phyloP scores from a whole-genome alignment of 2,329 filamentous ascomycete genomes.

The Penicillium brasilianum region DNA sequence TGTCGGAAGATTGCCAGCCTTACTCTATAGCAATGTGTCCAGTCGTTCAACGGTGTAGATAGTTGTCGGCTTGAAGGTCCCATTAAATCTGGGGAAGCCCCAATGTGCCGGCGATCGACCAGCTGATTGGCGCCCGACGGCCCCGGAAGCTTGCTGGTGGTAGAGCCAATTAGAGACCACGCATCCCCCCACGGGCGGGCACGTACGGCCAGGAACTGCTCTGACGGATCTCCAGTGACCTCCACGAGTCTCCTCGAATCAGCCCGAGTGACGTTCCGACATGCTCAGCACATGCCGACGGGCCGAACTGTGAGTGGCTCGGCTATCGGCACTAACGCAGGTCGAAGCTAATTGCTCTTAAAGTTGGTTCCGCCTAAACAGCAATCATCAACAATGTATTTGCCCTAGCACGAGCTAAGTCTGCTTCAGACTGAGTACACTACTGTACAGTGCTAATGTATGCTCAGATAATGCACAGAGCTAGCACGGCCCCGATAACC shows the following conservation, averaged over 20 bases:
- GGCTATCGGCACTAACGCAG: slow-evolving; percentile 13
- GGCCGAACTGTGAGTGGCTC: slow-evolving; percentile 22
- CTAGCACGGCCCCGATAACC: background rate
- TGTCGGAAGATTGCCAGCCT: background rate
- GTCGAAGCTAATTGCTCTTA: slow-evolving; percentile 30
- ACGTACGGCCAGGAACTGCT: slow-evolving; percentile 8
- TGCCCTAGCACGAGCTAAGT: too few species aligned
- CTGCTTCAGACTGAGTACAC: background rate
- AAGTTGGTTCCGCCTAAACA: slow-evolving; percentile 20
- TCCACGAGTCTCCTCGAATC: background rate
- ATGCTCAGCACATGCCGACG: slow-evolving; percentile 21
- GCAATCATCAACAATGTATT: too few species aligned
- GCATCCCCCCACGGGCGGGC: slow-evolving; percentile 22
- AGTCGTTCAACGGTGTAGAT: too few species aligned
- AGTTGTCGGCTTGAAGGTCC: background rate
- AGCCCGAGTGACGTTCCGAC: too few species aligned
- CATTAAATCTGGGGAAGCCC: slow-evolving; percentile 23
- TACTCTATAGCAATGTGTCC: too few species aligned
- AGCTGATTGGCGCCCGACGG: slow-evolving; percentile 24
- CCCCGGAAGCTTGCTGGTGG: background rate
- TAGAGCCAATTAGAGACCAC: slow-evolving; percentile 13
- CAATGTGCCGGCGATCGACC: slow-evolving; percentile 21
- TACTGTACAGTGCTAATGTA: background rate
- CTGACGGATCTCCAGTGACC: too few species aligned
- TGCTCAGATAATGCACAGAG: too few species aligned